Conservation (phyloP, 2,329 filamentous ascomycete genomes). For the Lachnellula willkommii region DNA sequence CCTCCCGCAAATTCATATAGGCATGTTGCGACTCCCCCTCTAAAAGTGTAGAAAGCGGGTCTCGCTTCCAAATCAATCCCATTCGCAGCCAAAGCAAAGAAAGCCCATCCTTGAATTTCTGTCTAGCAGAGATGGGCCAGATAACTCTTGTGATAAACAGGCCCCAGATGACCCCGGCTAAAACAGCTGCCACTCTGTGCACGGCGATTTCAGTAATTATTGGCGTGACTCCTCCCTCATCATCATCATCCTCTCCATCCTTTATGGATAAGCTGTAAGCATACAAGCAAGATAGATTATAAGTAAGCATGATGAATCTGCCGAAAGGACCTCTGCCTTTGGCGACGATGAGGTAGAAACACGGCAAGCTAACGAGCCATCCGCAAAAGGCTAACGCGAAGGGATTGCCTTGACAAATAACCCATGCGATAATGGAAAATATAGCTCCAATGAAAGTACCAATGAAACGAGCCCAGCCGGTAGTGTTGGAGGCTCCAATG, state of each 20-base stretch:
- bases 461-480: conserved; percentile 76
- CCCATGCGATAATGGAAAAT: conserved; percentile 73
- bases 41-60: conserved; percentile 71
- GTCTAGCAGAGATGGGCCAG: conserved; percentile 87
- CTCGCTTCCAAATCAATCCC: conserved; percentile 92
- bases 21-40: conserved; percentile 51
- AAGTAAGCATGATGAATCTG: conserved; percentile 88
- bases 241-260: conserved; percentile 77
- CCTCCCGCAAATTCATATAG: conserved; percentile 86
- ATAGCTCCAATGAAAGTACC: conserved; percentile 79
- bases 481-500: conserved; percentile 91
- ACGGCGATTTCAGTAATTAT: conserved; percentile 82
- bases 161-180: conserved; percentile 85
- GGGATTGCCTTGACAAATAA: conserved; percentile 67
- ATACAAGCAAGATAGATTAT: conserved; percentile 92
- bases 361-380: conserved; percentile 73
- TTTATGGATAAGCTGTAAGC: conserved; percentile 81
- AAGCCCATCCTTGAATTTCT: conserved; percentile 83
- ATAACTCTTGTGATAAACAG: conserved; percentile 83
- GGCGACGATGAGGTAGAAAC: conserved; percentile 85
- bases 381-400: conserved; percentile 74
- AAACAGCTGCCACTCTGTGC: conserved; percentile 82
- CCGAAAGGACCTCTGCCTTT: conserved; percentile 83
- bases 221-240: conserved; percentile 79
- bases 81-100: conserved; percentile 91